A percentile compares a stretch with the other conserved stretches of the same genome.
Evolutionary conservation across 495 filamentous ascomycete species (phyloP).

Genomic region (Aspergillus sclerotioniger): DNA sequence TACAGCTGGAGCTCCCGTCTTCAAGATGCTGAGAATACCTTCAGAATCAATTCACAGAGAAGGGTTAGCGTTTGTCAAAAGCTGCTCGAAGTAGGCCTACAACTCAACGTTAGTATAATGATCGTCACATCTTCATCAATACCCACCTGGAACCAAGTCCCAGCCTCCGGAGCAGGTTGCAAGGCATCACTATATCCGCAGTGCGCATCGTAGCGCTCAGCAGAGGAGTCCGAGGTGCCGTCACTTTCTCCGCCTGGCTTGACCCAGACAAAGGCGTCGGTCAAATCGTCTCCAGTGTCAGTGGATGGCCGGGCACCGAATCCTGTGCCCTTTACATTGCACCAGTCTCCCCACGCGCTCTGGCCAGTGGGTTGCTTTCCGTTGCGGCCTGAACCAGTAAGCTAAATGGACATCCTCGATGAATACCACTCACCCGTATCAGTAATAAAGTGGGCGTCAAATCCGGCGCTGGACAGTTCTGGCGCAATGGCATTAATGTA

Average conservation of each 20-base stretch:
- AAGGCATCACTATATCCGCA: slow-evolving; percentile 61
- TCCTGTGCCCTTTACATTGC: slow-evolving; percentile 73
- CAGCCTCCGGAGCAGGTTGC: slow-evolving; percentile 39
- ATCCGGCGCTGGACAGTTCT: slow-evolving; percentile 58
- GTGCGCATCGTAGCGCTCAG: slow-evolving; percentile 67
- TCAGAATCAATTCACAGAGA: slow-evolving; percentile 13
- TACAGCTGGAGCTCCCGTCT: too few relatives aligned
- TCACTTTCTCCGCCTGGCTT: slow-evolving; percentile 84
- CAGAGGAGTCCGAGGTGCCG: slow-evolving; percentile 63
- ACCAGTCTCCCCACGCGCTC: slow-evolving; percentile 77
- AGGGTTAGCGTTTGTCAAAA: slow-evolving; percentile 67
- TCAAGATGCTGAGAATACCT: background rate
- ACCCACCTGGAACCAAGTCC: slow-evolving; percentile 64
- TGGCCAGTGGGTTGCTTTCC: slow-evolving; percentile 64
- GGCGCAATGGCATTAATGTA: slow-evolving; percentile 68
- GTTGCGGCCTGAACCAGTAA: slow-evolving; percentile 50
- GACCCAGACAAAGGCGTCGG: slow-evolving; percentile 80
- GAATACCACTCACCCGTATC: slow-evolving; percentile 47
- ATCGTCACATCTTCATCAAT: background rate
- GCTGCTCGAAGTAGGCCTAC: slow-evolving; percentile 63
- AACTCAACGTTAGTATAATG: background rate
- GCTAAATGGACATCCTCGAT: background rate
- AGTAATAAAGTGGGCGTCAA: slow-evolving; percentile 71
- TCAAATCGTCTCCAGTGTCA: slow-evolving; percentile 57
- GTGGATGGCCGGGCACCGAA: slow-evolving; percentile 70